Base-by-base conservation (phyloP, 768 basidiomycete species). In the Hemileccinum impolitum region DNA sequence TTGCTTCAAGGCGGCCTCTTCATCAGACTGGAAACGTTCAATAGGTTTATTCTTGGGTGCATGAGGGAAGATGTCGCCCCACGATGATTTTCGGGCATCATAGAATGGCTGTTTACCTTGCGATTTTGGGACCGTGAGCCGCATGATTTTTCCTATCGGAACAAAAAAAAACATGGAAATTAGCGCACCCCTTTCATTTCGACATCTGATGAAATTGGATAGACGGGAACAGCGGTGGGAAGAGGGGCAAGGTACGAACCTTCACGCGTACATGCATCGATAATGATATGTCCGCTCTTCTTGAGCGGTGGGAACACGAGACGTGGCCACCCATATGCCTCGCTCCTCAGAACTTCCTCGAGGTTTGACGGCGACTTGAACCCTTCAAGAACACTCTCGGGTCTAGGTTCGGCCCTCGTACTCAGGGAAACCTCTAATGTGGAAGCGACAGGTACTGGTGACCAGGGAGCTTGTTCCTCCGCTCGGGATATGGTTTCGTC, bases 51-150 rank as follows among this genome's bases (percentile, higher is more conserved):
- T 90, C 68, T 93, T 94, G 5, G 93, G 82, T 15, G 74, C 69
- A 62, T 97, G 94, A 18, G 96, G 96, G 69, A 98, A 97, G 19
- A 91, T 74, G 64, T 98, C 96, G 17, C 96, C 96, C 94, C 95
- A 98, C 10, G 68, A 70, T 0, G 90, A 84, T 70, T 98, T 97
- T 31, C 94, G 84, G 3, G 94, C 94, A 65, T 98, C 96, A 63
- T 97, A 93, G 63, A 83, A 99, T 0, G 81, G 78, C 59, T 97
- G 94, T 66, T 92, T 94, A n/a, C 94, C 94, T 70, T 94, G 94
- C 2, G 91, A 94, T 57, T 83, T 93, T 0, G 95, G 90, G 34
- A 95, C 84, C 5, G 88, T 95, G 67, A 94, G 72, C 6, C 95
- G 84, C 79, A 94, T 87, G 40, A 98, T 87, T 69, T 90, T 85